These are phyloP conservation scores for Eutrema yunnanense DNA, from an alignment of 345 rosid species.

Conservation along the genomic window DNA sequence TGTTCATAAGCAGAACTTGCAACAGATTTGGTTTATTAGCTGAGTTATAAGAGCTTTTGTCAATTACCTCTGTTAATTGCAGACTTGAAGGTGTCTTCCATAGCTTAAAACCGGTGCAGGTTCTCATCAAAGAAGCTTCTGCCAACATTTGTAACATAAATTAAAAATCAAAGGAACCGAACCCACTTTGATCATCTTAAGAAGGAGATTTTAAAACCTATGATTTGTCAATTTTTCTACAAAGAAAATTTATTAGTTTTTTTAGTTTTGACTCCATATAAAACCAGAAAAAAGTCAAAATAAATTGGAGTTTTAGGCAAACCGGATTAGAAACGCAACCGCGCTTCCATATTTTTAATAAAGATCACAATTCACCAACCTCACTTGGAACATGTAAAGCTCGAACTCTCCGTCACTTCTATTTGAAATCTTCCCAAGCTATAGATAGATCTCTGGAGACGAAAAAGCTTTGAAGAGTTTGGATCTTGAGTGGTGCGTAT, in stretches of 20 bases:
- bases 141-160: constrained; percentile 15
- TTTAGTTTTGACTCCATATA: not conserved
- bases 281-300: not conserved
- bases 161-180: not conserved
- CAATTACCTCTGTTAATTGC: constrained; percentile 40
- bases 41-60: not conserved
- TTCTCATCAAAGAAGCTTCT: constrained; percentile 11
- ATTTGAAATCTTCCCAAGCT: not conserved
- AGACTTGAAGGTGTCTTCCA: constrained; percentile 60
- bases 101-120: constrained; percentile 36
- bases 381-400: too few species aligned
- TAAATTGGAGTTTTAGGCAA: not conserved
- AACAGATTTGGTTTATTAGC: not conserved
- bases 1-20: constrained; percentile 3
- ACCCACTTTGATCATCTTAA: not conserved
- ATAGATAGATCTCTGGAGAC: not conserved
- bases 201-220: not conserved
- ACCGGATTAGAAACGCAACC: not conserved
- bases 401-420: constrained; percentile 17
- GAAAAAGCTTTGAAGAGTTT: not conserved
- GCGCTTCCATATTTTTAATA: not conserved
- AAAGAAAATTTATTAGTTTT: not conserved
- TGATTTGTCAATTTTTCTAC: not conserved
- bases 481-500: constrained; percentile 9
- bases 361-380: too few species aligned